Percentiles rank a stretch among this genome's conserved stretches.
Evolutionary conservation across 2,329 filamentous ascomycete species (phyloP).

Genomic region (Aspergillus arachidicola): DNA sequence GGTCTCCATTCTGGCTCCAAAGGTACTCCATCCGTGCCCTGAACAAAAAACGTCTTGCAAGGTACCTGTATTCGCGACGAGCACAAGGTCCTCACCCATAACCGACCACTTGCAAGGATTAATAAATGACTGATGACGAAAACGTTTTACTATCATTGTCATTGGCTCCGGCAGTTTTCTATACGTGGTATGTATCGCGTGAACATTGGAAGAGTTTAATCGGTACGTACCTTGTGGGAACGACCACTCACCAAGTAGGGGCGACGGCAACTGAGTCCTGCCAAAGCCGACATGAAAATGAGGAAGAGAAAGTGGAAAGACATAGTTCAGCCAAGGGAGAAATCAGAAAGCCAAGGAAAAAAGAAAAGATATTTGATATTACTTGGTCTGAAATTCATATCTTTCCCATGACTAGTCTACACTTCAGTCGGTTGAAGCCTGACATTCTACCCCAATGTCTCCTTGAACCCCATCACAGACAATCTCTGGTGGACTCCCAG

Average conservation of each 20-base stretch:
- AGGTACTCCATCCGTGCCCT: slow-evolving; percentile 8
- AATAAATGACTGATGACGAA: background rate
- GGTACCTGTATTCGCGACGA: background rate
- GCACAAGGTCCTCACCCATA: background rate
- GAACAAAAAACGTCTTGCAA: background rate
- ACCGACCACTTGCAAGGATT: background rate
- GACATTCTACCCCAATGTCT: slow-evolving; percentile 44
- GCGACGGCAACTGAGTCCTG: background rate
- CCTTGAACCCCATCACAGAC: slow-evolving; percentile 54
- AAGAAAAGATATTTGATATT: background rate
- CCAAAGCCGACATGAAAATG: background rate
- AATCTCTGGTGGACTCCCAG: slow-evolving; percentile 46
- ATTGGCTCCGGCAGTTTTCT: background rate
- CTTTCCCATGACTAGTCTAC: background rate
- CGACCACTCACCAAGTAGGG: background rate
- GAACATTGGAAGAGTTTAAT: background rate
- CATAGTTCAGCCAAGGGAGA: background rate
- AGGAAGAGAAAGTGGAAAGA: background rate
- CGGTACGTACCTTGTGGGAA: background rate
- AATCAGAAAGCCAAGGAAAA: background rate
- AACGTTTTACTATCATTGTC: background rate
- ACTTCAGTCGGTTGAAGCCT: background rate
- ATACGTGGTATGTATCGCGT: background rate
- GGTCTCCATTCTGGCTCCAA: slow-evolving; percentile 1
- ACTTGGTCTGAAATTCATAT: background rate